A percentile compares a stretch with the other conserved stretches of the same genome.
Conservation (phyloP, 1,284 basidiomycete species). For the Tilletia horrida region DNA sequence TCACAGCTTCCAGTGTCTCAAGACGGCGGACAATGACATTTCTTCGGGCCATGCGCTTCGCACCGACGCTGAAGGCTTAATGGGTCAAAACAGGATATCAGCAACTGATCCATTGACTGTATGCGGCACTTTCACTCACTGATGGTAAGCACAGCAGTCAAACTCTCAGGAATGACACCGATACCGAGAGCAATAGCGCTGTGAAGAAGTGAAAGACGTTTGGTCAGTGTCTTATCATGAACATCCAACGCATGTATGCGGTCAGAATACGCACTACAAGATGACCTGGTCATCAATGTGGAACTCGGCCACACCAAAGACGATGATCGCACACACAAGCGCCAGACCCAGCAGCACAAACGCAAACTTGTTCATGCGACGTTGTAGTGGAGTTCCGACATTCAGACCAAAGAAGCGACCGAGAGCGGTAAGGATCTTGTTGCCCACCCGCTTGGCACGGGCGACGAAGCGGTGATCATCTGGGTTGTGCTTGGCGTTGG, state of each 20-base stretch:
- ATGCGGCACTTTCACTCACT: constrained; percentile 49
- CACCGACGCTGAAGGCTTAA: constrained; percentile 41
- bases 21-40: constrained; percentile 48
- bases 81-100: neutral
- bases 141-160: constrained; percentile 56
- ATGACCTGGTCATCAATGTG: constrained; percentile 57
- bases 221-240: neutral
- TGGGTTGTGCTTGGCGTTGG: too few species aligned
- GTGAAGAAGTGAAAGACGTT: neutral
- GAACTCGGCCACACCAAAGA: constrained; percentile 61
- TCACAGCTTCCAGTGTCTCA: constrained; percentile 47
- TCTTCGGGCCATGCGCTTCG: constrained; percentile 46
- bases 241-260: constrained; percentile 32
- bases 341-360: constrained; percentile 64
- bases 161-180: constrained; percentile 54
- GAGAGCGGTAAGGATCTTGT: neutral
- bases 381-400: constrained; percentile 64
- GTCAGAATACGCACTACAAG: constrained; percentile 56
- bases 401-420: constrained; percentile 56
- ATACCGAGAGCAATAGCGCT: constrained; percentile 46
- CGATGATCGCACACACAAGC: constrained; percentile 58
- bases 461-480: neutral
- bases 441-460: constrained; percentile 3
- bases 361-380: constrained; percentile 65
- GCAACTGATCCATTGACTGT: neutral